A percentile compares a stretch with the other conserved stretches of the same genome.
These are phyloP conservation scores for Penicillium brevicompactum DNA, from an alignment of 2,329 filamentous ascomycete species.

Conservation along the genomic window DNA sequence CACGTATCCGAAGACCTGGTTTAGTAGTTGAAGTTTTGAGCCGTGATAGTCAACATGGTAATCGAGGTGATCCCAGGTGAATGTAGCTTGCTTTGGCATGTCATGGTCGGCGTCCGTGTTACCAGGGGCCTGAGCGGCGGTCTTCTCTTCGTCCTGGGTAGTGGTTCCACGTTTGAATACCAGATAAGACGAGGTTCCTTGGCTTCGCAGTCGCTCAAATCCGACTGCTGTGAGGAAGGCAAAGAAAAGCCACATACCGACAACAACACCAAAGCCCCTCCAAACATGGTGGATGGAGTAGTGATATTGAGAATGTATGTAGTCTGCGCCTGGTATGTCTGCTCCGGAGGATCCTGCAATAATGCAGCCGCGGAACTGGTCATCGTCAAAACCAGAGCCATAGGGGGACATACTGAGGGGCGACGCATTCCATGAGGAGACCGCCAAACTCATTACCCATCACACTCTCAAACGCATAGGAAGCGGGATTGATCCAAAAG, in stretches of 20 bases:
- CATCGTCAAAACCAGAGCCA: conserved; percentile 67
- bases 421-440: conserved; percentile 66
- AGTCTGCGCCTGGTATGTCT: background rate
- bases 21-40: conserved; percentile 31
- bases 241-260: background rate
- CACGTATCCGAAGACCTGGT: conserved; percentile 46
- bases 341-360: background rate
- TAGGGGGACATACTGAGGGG: conserved; percentile 69
- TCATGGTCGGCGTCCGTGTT: too few relatives aligned
- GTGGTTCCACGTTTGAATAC: background rate
- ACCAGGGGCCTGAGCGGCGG: too few relatives aligned
- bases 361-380: conserved; percentile 64
- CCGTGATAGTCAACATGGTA: background rate
- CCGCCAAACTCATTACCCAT: conserved; percentile 82
- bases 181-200: background rate
- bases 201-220: background rate
- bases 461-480: conserved; percentile 69
- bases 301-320: background rate
- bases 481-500: conserved; percentile 62
- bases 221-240: background rate
- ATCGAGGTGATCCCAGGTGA: background rate
- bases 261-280: conserved; percentile 4
- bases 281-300: background rate
- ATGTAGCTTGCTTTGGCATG: background rate
- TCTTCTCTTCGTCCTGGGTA: background rate